Percentiles rank a stretch among this genome's conserved stretches.
Conservation (phyloP, 1,284 basidiomycete genomes). For the Tilletia caries region DNA sequence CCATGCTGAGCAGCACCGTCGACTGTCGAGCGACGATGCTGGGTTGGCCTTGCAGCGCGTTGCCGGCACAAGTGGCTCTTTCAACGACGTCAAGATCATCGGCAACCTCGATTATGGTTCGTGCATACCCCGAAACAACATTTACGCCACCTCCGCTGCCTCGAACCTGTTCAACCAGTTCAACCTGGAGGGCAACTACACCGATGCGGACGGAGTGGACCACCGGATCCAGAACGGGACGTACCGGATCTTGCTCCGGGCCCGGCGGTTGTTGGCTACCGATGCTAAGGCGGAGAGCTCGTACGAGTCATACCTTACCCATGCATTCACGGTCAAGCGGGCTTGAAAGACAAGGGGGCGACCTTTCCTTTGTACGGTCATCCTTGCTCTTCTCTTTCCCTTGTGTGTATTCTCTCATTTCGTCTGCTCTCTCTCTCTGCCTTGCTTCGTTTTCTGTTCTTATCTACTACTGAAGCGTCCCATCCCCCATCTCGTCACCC, state of each 20-base stretch:
- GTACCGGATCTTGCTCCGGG: constrained; percentile 64
- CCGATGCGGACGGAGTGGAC: background rate
- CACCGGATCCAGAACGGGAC: constrained; percentile 61
- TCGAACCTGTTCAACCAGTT: constrained; percentile 12
- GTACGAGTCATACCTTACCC: constrained; percentile 61
- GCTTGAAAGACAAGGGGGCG: background rate
- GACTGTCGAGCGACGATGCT: too few relatives aligned
- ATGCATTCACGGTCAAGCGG: constrained; percentile 24
- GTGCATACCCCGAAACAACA: background rate
- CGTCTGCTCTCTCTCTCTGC: too few relatives aligned
- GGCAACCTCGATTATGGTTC: constrained; percentile 3
- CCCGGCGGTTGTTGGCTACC: constrained; percentile 62
- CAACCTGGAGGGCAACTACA: constrained; percentile 11
- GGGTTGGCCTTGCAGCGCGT: background rate
- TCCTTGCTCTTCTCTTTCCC: too few relatives aligned
- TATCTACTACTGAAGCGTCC: too few relatives aligned
- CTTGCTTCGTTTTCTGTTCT: too few relatives aligned
- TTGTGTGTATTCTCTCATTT: too few relatives aligned
- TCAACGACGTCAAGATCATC: constrained; percentile 7
- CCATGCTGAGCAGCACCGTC: background rate
- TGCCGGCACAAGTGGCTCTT: background rate
- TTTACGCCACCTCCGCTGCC: background rate
- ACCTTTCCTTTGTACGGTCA: too few relatives aligned
- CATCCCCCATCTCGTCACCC: too few relatives aligned
- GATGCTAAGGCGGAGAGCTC: constrained; percentile 60